Evolutionary conservation across 805 yeast species (phyloP), one percentile per base, ranked within the genome.

Genomic region (Kodamaea hsintzibuensis): DNA sequence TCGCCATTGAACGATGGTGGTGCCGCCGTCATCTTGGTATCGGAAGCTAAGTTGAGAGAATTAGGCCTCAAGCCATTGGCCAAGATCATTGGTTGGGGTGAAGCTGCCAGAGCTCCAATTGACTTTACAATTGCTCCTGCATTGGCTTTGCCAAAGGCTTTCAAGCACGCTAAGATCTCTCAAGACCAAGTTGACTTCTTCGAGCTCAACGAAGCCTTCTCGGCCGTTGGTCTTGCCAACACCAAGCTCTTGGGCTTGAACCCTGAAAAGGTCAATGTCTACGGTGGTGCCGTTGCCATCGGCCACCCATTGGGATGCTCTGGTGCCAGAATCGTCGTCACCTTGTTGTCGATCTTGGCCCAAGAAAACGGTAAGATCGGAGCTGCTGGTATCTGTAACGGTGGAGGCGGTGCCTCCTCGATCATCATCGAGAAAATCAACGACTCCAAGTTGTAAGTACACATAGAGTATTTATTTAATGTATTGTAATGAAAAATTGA

Each of bases 361-460:
- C 97, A 93, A 77, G 98, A 95, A 79, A 77, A 75, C 56, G 80
- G 80, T 58, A 90, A 87, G 77, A 72, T 85, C 62, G 99, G 99
- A 71, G 91, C 85, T 61, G 98, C 97, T 65, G 97, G 91, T 71
- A 87, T 95, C 69, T 95, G 99, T 82, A 95, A 95, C 73, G 99
- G 99, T 79, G 99, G 99, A 67, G 99, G 99, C 71, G 99, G 99
- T 70, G 98, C 98, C 49, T 88, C 96, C 53, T 86, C 98, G 22
- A 79, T 95, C 65, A 90, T 95, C 57, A 82, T 95, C 64, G 97
- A 92, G 78, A 84, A 79, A 64, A 66, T 84, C 44, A 55, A 50
- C 46, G 74, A 70, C 51, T 62, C 67, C 50, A 74, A 74, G 63
- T 73, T 76, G 64, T 75, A 66, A 54, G 42, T 46, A 17, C 40